These are phyloP conservation scores for Tolypocladium tundrense DNA, from an alignment of 2,329 filamentous ascomycete species.

Conservation along the genomic window DNA sequence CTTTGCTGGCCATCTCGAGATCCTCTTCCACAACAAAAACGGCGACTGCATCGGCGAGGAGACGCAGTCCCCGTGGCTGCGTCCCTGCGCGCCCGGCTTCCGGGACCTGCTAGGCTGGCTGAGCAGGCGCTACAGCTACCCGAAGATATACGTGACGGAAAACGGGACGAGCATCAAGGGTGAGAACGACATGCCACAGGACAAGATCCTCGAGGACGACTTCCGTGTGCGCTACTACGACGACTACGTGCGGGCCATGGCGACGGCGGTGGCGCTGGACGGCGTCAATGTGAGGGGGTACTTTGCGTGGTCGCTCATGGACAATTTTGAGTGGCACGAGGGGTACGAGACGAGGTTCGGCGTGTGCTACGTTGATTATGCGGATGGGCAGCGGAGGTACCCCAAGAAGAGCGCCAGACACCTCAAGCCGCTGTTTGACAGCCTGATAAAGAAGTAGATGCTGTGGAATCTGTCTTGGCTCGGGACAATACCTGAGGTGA, in stretches of 20 bases:
- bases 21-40: conserved; percentile 58
- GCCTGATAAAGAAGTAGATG: conserved; percentile 51
- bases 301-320: conserved; percentile 80
- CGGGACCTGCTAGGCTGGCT: conserved; percentile 68
- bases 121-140: conserved; percentile 63
- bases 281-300: conserved; percentile 73
- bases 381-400: conserved; percentile 65
- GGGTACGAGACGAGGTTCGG: conserved; percentile 82
- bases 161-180: conserved; percentile 78
- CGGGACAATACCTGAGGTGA: neutral
- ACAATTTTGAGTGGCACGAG: conserved; percentile 91
- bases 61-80: conserved; percentile 74
- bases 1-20: conserved; percentile 65
- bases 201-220: conserved; percentile 68
- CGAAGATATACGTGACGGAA: conserved; percentile 80
- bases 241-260: conserved; percentile 67
- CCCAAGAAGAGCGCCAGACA: conserved; percentile 76
- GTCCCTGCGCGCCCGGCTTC: conserved; percentile 67
- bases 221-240: conserved; percentile 74
- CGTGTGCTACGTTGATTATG: conserved; percentile 75
- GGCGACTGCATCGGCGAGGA: conserved; percentile 69
- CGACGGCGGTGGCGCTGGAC: conserved; percentile 58
- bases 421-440: conserved; percentile 61
- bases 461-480: neutral
- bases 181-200: conserved; percentile 64